A percentile compares a stretch with the other conserved stretches of the same genome.
phyloP scores from a whole-genome alignment of 2,329 filamentous ascomycete species.

The Phialemoniopsis sp. region DNA sequence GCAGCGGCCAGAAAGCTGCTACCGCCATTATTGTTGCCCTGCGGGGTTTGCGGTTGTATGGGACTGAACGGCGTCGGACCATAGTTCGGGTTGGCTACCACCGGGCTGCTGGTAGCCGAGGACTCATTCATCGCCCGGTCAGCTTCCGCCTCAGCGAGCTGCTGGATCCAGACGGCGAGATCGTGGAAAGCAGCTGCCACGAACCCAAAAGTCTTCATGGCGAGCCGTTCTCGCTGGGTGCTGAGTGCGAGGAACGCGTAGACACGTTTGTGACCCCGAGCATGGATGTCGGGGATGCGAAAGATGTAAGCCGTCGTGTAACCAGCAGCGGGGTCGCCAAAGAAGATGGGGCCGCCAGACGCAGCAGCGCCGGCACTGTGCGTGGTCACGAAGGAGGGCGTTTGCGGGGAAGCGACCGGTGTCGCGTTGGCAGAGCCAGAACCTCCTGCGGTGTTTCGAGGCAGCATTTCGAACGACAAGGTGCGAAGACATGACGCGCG shows the following conservation, averaged over 20 bases:
- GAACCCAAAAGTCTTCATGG: constrained; percentile 63
- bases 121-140: constrained; percentile 45
- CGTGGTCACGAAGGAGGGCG: constrained; percentile 5
- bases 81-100: constrained; percentile 28
- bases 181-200: constrained; percentile 60
- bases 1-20: constrained; percentile 55
- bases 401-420: constrained; percentile 19
- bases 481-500: constrained; percentile 63
- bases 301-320: constrained; percentile 70
- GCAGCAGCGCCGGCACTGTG: constrained; percentile 45
- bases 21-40: constrained; percentile 32
- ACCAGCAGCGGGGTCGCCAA: constrained; percentile 60
- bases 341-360: constrained; percentile 64
- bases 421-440: constrained; percentile 28
- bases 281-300: constrained; percentile 63
- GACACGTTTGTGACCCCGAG: constrained; percentile 63
- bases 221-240: constrained; percentile 60
- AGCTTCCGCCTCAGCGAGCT: constrained; percentile 58
- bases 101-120: constrained; percentile 26
- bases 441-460: constrained; percentile 40
- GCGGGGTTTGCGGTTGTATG: constrained; percentile 8
- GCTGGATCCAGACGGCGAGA: constrained; percentile 61
- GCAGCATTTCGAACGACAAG: constrained; percentile 62
- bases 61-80: constrained; percentile 8
- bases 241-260: constrained; percentile 64